Evolutionary conservation across 768 basidiomycete genomes (phyloP), one percentile per base, ranked within the genome.

Genomic region (Tylopilus intermedius): DNA sequence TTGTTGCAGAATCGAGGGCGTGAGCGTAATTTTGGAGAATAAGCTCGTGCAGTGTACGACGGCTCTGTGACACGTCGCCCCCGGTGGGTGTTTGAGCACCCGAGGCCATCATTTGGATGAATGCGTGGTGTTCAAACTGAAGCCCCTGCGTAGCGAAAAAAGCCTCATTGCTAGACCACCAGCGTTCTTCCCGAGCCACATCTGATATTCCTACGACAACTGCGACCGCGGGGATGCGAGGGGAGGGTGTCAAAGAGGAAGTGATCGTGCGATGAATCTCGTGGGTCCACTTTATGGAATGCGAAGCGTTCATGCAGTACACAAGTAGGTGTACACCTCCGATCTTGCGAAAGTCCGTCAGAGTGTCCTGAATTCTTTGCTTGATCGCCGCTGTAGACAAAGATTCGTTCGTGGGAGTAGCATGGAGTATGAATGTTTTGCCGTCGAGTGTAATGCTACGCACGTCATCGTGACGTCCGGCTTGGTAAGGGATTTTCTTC

Each of bases 291-390:
- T 18, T 27, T 1, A 37, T 43, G 27, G 63, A 22, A 45, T 46
- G 59, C 4, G 29, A 41, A 4, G 53, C 57, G 21, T 59, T 39
- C 32, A 66, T 40, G 59, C 59, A 65, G 40, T 65, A 65, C 35
- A 59, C 57, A 18, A 65, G 45, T 4, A 65, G 33, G 32, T 57
- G 57, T 18, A 55, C 27, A 26, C 55, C 62, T 11, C 64, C 59
- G 14, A 51, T 53, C 45, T 15, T 50, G 55, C 50, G 47, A 51
- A 65, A 54, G 29, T 41, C 37, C 40, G 9, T 30, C 43, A 65
- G 35, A 2, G 30, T 48, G 9, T 45, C 40, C 35, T 50, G 56
- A 22, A 61, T 26, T 4, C 30, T 15, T 54, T 52, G 50, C 39
- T 11, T 47, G 30, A 43, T 38, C 10, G 18, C 29, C 29, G 32